Base-by-base conservation (phyloP, 2,329 filamentous ascomycete genomes). In the Arthroderma sp. region DNA sequence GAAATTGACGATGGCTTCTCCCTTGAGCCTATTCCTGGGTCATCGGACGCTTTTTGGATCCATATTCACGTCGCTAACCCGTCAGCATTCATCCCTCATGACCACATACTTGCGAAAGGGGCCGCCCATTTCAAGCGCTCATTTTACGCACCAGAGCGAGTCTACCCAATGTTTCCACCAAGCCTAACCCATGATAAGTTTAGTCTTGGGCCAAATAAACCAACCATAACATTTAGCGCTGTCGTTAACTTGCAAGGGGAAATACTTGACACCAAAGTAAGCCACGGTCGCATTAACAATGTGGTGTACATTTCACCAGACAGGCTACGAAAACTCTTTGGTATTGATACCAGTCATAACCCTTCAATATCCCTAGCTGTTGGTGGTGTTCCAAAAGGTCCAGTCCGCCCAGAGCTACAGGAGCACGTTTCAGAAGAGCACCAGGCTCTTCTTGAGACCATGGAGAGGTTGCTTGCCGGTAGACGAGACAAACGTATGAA, bases 1-100 rank as follows among this genome's bases (percentile, higher is more conserved):
- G 81, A 85, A 62, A 81, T 84, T 58, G 82, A 85, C 60, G 82
- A 85, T 62, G 82, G 80, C 1, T 69, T 85, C 4, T 85, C 82
- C 0, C 64, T 85, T 15, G 79, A 83, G 63, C 69, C 67, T 19
- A 67, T 79, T 33, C 66, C 71, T 7, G 76, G 70, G 4, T 70
- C 70, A 1, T 64, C 70, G 1, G 68, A 73, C 23, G 70, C 75
- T 19, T 77, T 76, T 61, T 85, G 82, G 82, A 66, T 84, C 11
- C 82, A 81, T 63, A 70, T 83, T 5, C 82, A 85, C 66, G 74
- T 85, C 54, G 81, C 82, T 0, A 84, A 85, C 60, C 82, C 81
- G 0, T 81, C 82, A 1, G 81, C 82, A 3, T 84, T 82, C 64
- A 75, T 85, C 60, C 64, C 72, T 8, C 74, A 74, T 28, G 71